Conservation (phyloP, 2,329 filamentous ascomycete genomes). For the Colletotrichum karsti region DNA sequence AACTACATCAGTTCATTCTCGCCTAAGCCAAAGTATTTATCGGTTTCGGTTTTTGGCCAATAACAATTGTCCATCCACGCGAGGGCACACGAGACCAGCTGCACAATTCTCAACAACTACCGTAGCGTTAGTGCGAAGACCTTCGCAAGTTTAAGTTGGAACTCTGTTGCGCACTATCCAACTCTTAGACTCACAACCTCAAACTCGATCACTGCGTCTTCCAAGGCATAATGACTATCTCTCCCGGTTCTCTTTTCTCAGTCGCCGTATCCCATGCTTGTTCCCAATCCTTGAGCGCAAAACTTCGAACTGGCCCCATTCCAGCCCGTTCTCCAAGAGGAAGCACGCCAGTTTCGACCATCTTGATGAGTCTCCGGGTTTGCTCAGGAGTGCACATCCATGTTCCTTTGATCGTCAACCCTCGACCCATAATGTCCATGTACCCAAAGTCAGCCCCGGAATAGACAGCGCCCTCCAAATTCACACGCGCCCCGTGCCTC, state of each 20-base stretch:
- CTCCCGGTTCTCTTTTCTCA: not conserved
- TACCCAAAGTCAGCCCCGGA: conserved; percentile 3
- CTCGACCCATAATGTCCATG: not conserved
- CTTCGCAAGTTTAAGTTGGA: not conserved
- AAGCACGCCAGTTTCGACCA: not conserved
- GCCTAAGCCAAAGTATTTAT: not conserved
- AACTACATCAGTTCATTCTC: not conserved
- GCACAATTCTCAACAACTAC: not conserved
- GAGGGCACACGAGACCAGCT: not conserved
- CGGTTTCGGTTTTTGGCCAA: not conserved
- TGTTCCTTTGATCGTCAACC: not conserved
- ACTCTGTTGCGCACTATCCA: not conserved
- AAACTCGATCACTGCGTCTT: not conserved
- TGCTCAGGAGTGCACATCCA: conserved; percentile 2
- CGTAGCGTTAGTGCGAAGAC: not conserved
- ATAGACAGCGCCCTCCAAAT: not conserved
- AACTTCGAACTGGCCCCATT: not conserved
- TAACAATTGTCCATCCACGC: not conserved
- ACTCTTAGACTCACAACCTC: not conserved
- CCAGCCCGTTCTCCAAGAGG: not conserved
- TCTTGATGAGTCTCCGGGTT: not conserved
- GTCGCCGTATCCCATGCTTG: not conserved
- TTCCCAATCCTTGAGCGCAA: not conserved
- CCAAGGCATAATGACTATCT: not conserved
- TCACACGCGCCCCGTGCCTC: not conserved